These are phyloP conservation scores for Amaranthus tricolor DNA, from an alignment of 179 eudicot genomes.

Conservation along the genomic window DNA sequence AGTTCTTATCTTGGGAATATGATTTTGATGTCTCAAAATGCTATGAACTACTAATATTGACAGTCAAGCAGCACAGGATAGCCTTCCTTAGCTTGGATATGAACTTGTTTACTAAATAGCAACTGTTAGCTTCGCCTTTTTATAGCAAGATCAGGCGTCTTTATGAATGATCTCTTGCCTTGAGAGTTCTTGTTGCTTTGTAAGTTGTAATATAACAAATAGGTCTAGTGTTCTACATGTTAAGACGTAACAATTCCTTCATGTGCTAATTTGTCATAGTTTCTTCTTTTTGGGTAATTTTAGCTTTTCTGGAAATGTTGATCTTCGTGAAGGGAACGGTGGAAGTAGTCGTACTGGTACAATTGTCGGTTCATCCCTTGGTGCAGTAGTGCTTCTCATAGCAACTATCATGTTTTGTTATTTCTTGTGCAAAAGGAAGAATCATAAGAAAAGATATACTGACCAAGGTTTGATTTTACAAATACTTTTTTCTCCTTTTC, in stretches of 20 bases:
- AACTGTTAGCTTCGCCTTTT: too few relatives aligned
- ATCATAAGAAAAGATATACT: constrained; percentile 42
- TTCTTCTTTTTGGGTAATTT: constrained; percentile 9
- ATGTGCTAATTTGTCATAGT: not conserved
- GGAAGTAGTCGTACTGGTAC: constrained; percentile 43
- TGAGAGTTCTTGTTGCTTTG: too few relatives aligned
- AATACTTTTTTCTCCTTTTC: not conserved
- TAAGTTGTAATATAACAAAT: too few relatives aligned
- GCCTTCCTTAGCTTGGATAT: too few relatives aligned
- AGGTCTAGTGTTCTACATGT: too few relatives aligned
- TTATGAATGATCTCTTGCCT: too few relatives aligned
- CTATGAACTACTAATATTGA: too few relatives aligned
- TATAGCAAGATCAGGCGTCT: too few relatives aligned
- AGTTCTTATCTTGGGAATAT: too few relatives aligned
- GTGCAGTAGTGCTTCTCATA: constrained; percentile 64
- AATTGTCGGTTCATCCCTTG: constrained; percentile 64
- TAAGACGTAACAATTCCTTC: not conserved
- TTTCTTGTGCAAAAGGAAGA: constrained; percentile 48
- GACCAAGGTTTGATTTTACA: constrained; percentile 54
- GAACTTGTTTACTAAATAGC: too few relatives aligned
- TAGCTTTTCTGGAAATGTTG: constrained; percentile 75
- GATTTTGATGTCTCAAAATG: too few relatives aligned
- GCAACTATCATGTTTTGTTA: constrained; percentile 56
- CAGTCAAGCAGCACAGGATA: too few relatives aligned
- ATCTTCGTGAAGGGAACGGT: constrained; percentile 52